These are phyloP conservation scores for Lagenaria siceraria DNA, from an alignment of 306 rosid genomes.

Conservation along the genomic window DNA sequence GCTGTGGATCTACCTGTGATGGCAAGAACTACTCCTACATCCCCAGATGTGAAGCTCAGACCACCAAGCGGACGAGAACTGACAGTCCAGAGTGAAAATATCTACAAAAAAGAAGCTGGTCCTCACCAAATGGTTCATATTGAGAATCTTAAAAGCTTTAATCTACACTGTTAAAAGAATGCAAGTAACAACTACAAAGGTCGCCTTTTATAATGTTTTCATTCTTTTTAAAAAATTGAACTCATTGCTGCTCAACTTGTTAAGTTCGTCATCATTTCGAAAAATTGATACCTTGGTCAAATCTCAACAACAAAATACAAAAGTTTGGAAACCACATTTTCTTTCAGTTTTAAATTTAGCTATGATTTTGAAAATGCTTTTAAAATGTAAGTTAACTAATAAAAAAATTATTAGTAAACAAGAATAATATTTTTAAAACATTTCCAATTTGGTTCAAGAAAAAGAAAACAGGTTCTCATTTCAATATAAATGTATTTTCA, in stretches of 20 bases:
- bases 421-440: background rate
- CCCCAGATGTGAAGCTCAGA: slow-evolving; percentile 40
- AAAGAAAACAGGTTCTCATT: background rate
- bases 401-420: background rate
- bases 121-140: background rate
- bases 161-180: background rate
- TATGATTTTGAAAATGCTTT: background rate
- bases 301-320: background rate
- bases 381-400: background rate
- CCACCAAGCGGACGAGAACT: slow-evolving; percentile 60
- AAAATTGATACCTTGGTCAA: background rate
- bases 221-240: background rate
- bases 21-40: slow-evolving; percentile 63
- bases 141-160: background rate
- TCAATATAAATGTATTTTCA: background rate
- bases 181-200: background rate
- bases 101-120: slow-evolving; percentile 20
- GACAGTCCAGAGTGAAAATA: slow-evolving; percentile 81
- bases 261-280: background rate
- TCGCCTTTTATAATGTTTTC: background rate
- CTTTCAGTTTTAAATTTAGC: background rate
- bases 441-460: background rate
- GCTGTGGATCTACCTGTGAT: slow-evolving; percentile 35
- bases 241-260: background rate
- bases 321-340: background rate